Evolutionary conservation across 2,329 filamentous ascomycete species (phyloP).

Genomic region (Trichophyton simii): DNA sequence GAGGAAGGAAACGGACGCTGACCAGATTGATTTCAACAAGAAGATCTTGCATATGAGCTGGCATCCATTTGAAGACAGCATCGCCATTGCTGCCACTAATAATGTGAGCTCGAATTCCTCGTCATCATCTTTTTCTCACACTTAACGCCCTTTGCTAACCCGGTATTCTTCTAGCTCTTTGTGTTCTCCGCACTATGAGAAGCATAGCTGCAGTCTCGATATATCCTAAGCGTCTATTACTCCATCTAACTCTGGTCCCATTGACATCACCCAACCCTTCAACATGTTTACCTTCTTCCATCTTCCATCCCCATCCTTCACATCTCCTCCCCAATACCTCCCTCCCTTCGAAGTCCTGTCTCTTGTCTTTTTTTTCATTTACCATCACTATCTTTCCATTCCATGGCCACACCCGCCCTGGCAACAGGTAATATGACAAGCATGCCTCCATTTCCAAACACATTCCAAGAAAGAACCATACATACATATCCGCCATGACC

Average conservation of each 20-base stretch:
- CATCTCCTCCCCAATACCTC: not conserved
- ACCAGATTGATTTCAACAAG: slow-evolving; percentile 99
- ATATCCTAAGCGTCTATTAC: not conserved
- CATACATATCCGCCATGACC: not conserved
- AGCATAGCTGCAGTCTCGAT: not conserved
- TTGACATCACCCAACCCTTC: not conserved
- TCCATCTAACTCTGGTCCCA: not conserved
- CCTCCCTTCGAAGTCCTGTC: not conserved
- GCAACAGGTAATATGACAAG: not conserved
- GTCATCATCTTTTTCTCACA: not conserved
- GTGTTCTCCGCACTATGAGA: slow-evolving; percentile 62
- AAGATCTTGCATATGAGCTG: slow-evolving; percentile 99
- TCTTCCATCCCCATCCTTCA: not conserved
- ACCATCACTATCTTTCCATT: not conserved
- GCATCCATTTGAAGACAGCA: slow-evolving; percentile 99
- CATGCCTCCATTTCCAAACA: not conserved
- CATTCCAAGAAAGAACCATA: not conserved
- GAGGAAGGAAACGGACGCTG: slow-evolving; percentile 97
- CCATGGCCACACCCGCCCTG: not conserved
- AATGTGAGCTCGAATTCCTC: slow-evolving; percentile 55
- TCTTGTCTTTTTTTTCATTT: not conserved
- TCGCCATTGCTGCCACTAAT: slow-evolving; percentile 97
- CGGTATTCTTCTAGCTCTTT: slow-evolving; percentile 45
- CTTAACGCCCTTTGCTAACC: slow-evolving; percentile 15
- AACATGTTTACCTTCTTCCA: not conserved